Conservation (phyloP, 441 rosid species). For the Metrosideros polymorpha region DNA sequence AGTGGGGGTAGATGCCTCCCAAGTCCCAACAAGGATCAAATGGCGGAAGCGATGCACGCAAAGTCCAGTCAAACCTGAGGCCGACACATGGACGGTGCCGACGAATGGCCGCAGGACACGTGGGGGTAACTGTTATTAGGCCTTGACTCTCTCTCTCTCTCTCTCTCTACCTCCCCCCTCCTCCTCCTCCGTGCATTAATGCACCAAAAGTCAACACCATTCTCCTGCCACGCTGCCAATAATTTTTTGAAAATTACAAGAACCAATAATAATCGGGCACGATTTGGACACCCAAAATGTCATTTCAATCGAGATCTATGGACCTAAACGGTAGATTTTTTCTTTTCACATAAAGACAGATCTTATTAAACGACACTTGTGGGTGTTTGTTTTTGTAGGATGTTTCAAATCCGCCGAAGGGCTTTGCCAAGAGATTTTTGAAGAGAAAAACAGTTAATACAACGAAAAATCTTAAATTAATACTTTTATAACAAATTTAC, state of each 20-base stretch:
- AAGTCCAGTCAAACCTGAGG: neutral
- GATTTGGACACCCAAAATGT: neutral
- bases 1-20: neutral
- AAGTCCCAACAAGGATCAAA: neutral
- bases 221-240: neutral
- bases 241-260: neutral
- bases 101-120: neutral
- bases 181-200: neutral
- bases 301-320: neutral
- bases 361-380: neutral
- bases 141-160: neutral
- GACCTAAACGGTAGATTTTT: neutral
- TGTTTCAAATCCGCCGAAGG: neutral
- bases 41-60: neutral
- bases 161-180: neutral
- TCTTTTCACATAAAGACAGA: accelerated
- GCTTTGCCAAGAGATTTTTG: neutral
- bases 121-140: neutral
- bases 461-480: too few relatives aligned
- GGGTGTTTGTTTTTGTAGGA: neutral
- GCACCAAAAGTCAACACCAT: neutral
- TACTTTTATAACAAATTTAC: too few relatives aligned
- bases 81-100: neutral
- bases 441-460: too few relatives aligned
- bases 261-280: neutral